phyloP scores from a whole-genome alignment of 2,329 filamentous ascomycete genomes.

The Fusarium decemcellulare region DNA sequence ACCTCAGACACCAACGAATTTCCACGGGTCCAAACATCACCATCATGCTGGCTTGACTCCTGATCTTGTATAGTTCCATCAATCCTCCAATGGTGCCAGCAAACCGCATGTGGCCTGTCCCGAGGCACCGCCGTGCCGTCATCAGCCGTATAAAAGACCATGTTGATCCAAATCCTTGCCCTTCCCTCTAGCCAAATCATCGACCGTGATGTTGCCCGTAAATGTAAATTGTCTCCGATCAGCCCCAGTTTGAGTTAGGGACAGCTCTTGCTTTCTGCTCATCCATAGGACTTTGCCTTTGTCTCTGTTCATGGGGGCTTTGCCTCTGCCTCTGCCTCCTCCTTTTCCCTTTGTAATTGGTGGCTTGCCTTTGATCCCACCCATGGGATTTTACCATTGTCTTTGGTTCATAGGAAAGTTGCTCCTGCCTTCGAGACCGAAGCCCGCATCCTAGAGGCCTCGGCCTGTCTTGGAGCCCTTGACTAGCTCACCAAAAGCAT shows the following conservation, averaged over 20 bases:
- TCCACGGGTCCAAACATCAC: slow-evolving; percentile 23
- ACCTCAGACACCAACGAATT: slow-evolving; percentile 35
- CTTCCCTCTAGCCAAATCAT: slow-evolving; percentile 28
- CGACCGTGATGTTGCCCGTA: slow-evolving; percentile 12
- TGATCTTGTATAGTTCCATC: slow-evolving; percentile 8
- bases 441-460: slow-evolving; percentile 50
- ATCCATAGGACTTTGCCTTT: background rate
- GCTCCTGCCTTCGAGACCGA: background rate
- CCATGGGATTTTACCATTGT: too few relatives aligned
- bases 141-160: slow-evolving; percentile 25
- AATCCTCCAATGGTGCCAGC: slow-evolving; percentile 7
- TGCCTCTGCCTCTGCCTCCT: too few relatives aligned
- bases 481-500: slow-evolving; percentile 71
- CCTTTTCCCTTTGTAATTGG: too few relatives aligned
- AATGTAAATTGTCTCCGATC: slow-evolving; percentile 20
- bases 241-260: background rate
- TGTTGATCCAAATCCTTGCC: slow-evolving; percentile 27
- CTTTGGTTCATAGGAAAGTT: too few relatives aligned
- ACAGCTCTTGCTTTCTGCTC: background rate
- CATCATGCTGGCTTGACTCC: slow-evolving; percentile 22
- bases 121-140: slow-evolving; percentile 12
- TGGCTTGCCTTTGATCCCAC: background rate
- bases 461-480: slow-evolving; percentile 59
- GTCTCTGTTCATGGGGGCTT: too few relatives aligned
- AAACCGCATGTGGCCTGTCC: slow-evolving; percentile 8